Percentiles rank a stretch among this genome's conserved stretches.
phyloP scores from a whole-genome alignment of 805 yeast genomes.

The Cyberlindnera americana region DNA sequence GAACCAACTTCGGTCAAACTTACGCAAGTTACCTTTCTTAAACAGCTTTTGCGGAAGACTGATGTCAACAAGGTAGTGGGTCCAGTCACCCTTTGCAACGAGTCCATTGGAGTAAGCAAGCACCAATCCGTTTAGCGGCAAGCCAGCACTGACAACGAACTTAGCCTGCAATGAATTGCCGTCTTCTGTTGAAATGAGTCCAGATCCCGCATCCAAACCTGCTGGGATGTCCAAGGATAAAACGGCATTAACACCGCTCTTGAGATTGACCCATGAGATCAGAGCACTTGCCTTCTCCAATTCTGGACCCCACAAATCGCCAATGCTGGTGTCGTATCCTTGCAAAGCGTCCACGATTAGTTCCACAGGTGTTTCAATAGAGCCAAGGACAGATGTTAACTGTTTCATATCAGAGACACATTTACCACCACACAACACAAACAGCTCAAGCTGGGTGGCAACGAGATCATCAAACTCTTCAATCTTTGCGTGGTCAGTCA shows the following conservation, averaged over 20 bases:
- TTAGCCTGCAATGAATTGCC: conserved; percentile 42
- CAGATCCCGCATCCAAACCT: conserved; percentile 82
- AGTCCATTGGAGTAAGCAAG: conserved; percentile 57
- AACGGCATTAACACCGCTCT: conserved; percentile 34
- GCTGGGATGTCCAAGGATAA: conserved; percentile 78
- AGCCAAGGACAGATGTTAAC: conserved; percentile 36
- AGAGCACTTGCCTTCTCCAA: conserved; percentile 38
- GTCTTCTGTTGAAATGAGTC: conserved; percentile 34
- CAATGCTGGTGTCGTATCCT: conserved; percentile 70
- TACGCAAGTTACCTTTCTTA: conserved; percentile 41
- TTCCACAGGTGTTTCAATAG: conserved; percentile 71
- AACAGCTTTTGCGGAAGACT: conserved; percentile 64
- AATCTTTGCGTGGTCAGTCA: conserved; percentile 14
- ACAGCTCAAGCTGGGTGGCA: conserved; percentile 48
- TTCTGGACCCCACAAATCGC: conserved; percentile 47
- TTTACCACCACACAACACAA: conserved; percentile 68
- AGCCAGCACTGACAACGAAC: conserved; percentile 66
- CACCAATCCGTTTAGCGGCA: conserved; percentile 63
- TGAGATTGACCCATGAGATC: conserved; percentile 64
- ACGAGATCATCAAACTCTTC: conserved; percentile 30
- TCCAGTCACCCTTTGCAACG: conserved; percentile 44
- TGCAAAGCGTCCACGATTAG: conserved; percentile 79
- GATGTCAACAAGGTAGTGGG: conserved; percentile 62
- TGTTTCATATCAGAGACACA: conserved; percentile 33
- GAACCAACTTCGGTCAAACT: conserved; percentile 39